phyloP scores from a whole-genome alignment of 768 basidiomycete species.

The Xerocomellus chrysenteron region DNA sequence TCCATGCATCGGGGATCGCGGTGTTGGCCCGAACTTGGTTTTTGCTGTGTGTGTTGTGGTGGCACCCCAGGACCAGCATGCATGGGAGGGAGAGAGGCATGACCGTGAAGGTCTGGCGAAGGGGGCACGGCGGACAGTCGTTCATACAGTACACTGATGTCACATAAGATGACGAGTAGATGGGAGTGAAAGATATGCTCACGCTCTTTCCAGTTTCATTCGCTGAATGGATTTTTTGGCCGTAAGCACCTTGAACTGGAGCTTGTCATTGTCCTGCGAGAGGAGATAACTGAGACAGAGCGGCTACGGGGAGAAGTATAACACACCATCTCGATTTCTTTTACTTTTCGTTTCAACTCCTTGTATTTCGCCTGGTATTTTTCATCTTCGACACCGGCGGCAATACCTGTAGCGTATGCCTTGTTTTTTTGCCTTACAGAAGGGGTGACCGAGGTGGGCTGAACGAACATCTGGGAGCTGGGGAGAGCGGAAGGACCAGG shows the following conservation, averaged over 20 bases:
- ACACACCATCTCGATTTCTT: slow-evolving; percentile 79
- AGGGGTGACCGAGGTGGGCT: slow-evolving; percentile 28
- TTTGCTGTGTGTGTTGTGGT: slow-evolving; percentile 32
- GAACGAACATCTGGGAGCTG: slow-evolving; percentile 36
- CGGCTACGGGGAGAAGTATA: not conserved
- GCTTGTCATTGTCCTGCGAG: slow-evolving; percentile 82
- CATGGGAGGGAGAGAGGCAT: slow-evolving; percentile 33
- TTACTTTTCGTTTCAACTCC: slow-evolving; percentile 84
- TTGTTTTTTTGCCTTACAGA: slow-evolving; percentile 49
- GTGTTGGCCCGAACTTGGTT: slow-evolving; percentile 19
- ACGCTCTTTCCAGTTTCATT: slow-evolving; percentile 89
- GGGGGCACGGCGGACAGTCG: slow-evolving; percentile 63
- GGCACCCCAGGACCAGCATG: slow-evolving; percentile 38
- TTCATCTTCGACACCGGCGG: slow-evolving; percentile 78
- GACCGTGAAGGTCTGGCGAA: slow-evolving; percentile 50
- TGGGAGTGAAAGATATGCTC: slow-evolving; percentile 37
- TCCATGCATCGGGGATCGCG: slow-evolving; percentile 44
- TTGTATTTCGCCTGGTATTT: slow-evolving; percentile 89
- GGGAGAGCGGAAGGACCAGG: slow-evolving; percentile 49
- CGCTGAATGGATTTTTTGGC: slow-evolving; percentile 82
- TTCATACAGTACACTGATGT: slow-evolving; percentile 69
- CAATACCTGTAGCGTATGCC: slow-evolving; percentile 56
- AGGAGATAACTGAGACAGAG: slow-evolving; percentile 3
- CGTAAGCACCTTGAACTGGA: slow-evolving; percentile 75
- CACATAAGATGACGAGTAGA: slow-evolving; percentile 28